Conservation (phyloP, 163 green algal genomes). For the Chloroidium sp. region DNA sequence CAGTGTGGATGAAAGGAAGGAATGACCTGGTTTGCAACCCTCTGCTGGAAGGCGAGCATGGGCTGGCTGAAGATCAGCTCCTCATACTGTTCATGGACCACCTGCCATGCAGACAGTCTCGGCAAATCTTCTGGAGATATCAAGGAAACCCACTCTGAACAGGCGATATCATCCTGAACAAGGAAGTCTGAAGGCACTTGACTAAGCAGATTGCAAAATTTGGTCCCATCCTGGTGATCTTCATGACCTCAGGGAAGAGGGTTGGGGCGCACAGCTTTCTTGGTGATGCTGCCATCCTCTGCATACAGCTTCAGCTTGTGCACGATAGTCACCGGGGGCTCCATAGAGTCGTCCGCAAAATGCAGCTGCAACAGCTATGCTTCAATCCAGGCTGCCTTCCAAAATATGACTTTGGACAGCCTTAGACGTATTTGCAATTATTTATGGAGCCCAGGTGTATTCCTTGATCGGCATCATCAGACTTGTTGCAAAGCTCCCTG, state of each 20-base stretch:
- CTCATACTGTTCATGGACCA: conserved; percentile 78
- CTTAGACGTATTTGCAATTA: too few relatives aligned
- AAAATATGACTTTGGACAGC: too few relatives aligned
- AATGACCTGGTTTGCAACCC: conserved; percentile 1
- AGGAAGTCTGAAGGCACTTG: too few relatives aligned
- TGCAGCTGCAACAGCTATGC: conserved; percentile 38
- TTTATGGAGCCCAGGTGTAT: too few relatives aligned
- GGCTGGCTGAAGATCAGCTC: conserved; percentile 90
- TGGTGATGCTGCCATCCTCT: conserved; percentile 44
- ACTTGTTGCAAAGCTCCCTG: too few relatives aligned
- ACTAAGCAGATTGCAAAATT: background rate
- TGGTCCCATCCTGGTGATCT: background rate
- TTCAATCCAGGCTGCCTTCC: background rate
- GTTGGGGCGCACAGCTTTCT: conserved; percentile 30
- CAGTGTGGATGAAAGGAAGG: too few relatives aligned
- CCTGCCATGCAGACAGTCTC: conserved; percentile 20
- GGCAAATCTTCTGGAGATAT: background rate
- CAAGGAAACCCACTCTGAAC: background rate
- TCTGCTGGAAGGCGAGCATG: conserved; percentile 56
- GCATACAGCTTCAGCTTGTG: conserved; percentile 81
- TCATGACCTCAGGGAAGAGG: background rate
- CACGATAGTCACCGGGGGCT: conserved; percentile 59
- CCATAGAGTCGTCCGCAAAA: conserved; percentile 58
- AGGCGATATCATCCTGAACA: background rate
- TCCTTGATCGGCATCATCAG: too few relatives aligned